Evolutionary conservation across 768 basidiomycete genomes (phyloP).

Genomic region (Cantharellus cinnabarinus): DNA sequence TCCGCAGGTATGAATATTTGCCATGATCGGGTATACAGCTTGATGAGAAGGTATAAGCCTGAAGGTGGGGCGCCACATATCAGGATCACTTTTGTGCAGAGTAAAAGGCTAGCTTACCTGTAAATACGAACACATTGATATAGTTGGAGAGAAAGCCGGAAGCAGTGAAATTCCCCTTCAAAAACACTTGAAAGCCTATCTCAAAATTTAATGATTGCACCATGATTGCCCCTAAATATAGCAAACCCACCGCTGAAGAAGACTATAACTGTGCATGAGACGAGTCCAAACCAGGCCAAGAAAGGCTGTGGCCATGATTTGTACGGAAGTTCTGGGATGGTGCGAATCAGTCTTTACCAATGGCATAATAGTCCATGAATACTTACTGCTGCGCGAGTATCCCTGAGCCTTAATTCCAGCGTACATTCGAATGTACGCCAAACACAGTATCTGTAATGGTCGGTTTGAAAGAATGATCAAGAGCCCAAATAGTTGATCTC

Average conservation of each 20-base stretch:
- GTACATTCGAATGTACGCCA: constrained; percentile 3
- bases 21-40: background rate
- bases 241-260: constrained; percentile 4
- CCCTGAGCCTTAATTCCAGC: constrained; percentile 6
- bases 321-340: constrained; percentile 6
- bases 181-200: constrained; percentile 5
- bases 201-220: background rate
- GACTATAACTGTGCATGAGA: constrained; percentile 1
- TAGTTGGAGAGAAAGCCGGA: constrained; percentile 3
- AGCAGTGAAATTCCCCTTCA: constrained; percentile 2
- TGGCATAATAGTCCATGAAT: background rate
- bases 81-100: too few species aligned
- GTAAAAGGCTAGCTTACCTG: background rate
- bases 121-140: constrained; percentile 5
- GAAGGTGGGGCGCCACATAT: background rate
- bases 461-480: too few species aligned
- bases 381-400: constrained; percentile 3
- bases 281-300: constrained; percentile 4
- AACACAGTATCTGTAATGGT: constrained; percentile 4
- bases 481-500: too few species aligned
- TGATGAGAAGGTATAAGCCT: background rate
- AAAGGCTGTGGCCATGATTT: constrained; percentile 3
- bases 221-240: background rate
- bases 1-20: background rate
- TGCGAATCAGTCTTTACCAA: background rate